Percentiles rank a stretch among this genome's conserved stretches.
These are phyloP conservation scores for Tricholoma furcatifolium DNA, from an alignment of 768 basidiomycete genomes.

Conservation along the genomic window DNA sequence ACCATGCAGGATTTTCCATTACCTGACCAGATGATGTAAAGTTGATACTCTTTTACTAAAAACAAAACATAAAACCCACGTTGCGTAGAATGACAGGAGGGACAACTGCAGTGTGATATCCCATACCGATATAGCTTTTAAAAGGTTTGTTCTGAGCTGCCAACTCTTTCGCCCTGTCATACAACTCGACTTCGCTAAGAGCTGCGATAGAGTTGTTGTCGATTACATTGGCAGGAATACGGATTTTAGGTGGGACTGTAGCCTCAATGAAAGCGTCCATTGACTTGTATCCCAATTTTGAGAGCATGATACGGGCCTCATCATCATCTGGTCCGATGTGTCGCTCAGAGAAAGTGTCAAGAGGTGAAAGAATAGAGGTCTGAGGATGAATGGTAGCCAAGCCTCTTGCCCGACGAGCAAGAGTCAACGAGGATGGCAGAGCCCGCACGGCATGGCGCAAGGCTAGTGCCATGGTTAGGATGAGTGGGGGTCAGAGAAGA, in stretches of 20 bases:
- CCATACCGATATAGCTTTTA: slow-evolving; percentile 98
- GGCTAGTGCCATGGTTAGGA: slow-evolving; percentile 29
- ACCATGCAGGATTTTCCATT: slow-evolving; percentile 97
- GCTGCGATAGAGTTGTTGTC: slow-evolving; percentile 69
- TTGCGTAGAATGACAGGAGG: slow-evolving; percentile 96
- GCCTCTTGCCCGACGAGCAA: slow-evolving; percentile 14
- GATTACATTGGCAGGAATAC: slow-evolving; percentile 60
- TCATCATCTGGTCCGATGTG: slow-evolving; percentile 89
- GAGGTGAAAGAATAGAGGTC: slow-evolving; percentile 70
- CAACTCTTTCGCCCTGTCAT: slow-evolving; percentile 69
- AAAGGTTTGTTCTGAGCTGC: slow-evolving; percentile 78
- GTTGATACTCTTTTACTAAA: neutral
- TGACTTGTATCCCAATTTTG: slow-evolving; percentile 75
- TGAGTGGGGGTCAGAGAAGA: slow-evolving; percentile 17
- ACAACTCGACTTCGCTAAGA: slow-evolving; percentile 85
- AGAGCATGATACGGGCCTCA: slow-evolving; percentile 84
- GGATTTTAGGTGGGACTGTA: slow-evolving; percentile 79
- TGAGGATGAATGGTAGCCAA: slow-evolving; percentile 64
- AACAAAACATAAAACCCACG: slow-evolving; percentile 39
- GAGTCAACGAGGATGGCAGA: slow-evolving; percentile 15
- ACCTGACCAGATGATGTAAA: slow-evolving; percentile 40
- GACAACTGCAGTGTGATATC: slow-evolving; percentile 92
- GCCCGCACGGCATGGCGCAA: slow-evolving; percentile 25
- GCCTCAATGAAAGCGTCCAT: slow-evolving; percentile 87
- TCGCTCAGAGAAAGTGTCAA: slow-evolving; percentile 88